Base-by-base conservation (phyloP, 1,139 yeast species). In the Kluyveromyces sp. region DNA sequence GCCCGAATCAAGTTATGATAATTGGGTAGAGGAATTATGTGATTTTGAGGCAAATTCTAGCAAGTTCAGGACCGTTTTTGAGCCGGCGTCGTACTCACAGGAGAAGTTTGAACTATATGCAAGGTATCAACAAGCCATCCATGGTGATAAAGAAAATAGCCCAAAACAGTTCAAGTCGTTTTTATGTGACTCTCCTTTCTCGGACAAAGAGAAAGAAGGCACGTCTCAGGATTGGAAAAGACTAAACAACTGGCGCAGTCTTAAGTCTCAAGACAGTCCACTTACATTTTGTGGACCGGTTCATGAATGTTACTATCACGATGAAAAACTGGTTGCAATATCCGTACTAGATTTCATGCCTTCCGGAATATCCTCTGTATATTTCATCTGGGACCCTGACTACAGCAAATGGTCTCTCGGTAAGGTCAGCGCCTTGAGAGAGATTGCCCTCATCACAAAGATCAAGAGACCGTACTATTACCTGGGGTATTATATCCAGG, bases 381-480 rank as follows among this genome's bases (percentile, higher is more conserved):
- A 88, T 57, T 83, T 88, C 56, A 78, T 88, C 15, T 87, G 94
- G 86, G 94, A 88, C 57, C 94, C 95, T 0, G 89, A 79, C 48
- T 82, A 72, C 59, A 78, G 81, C 2, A 71, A 77, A 45, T 65
- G 82, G 49, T 82, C 88, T 0, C 63, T 88, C 33, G 97, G 97
- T 0, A 84, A 86, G 26, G 60, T 88, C 2, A 79, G 89, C 46
- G 94, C 87, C 0, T 55, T 87, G 28, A 64, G 85, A 33, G 97
- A 89, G 56, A 66, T 86, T 40, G 70, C 77, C 3, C 61, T 85
- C 31, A 51, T 69, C 2, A 39, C 55, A 3, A 60, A 63, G 28
- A 55, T 65, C 11, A 55, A 66, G 1, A 60, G 70, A 33, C 70
- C 73, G 0, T 77, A 73, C 58, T 82, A 83, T 57, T 82, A 82